Evolutionary conservation across 2,329 filamentous ascomycete species (phyloP).

Genomic region (Paracamarosporium sp.): DNA sequence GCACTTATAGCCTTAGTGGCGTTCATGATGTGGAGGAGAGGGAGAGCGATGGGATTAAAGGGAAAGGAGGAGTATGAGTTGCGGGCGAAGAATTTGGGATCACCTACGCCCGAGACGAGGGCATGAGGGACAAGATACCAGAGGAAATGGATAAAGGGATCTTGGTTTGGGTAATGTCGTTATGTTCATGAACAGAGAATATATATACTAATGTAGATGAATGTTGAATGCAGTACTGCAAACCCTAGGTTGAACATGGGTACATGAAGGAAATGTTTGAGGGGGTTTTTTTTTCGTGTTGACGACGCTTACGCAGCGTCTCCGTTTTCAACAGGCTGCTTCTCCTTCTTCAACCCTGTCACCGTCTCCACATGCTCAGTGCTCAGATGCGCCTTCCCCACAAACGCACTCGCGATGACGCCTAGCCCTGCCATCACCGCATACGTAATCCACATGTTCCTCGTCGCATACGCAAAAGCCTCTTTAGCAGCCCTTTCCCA

Average conservation of each 20-base stretch:
- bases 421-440: slow-evolving; percentile 48
- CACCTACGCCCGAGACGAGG: not conserved
- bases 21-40: slow-evolving; percentile 29
- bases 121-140: not conserved
- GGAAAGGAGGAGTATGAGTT: slow-evolving; percentile 33
- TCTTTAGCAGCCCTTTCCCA: slow-evolving; percentile 52
- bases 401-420: slow-evolving; percentile 46
- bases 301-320: not conserved
- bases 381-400: slow-evolving; percentile 48
- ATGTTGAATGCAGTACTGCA: no score
- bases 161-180: no score
- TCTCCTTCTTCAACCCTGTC: slow-evolving; percentile 50
- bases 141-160: not conserved
- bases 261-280: no score
- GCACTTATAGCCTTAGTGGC: slow-evolving; percentile 26
- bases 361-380: slow-evolving; percentile 55
- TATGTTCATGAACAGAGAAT: no score
- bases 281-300: no score
- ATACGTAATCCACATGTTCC: slow-evolving; percentile 59
- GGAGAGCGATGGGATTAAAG: slow-evolving; percentile 24
- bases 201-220: no score
- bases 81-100: slow-evolving; percentile 24
- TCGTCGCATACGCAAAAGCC: slow-evolving; percentile 52
- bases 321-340: not conserved
- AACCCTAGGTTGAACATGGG: no score